A percentile compares a stretch with the other conserved stretches of the same genome.
These are phyloP conservation scores for Volutella citrinella DNA, from an alignment of 2,329 filamentous ascomycete genomes.

Conservation along the genomic window DNA sequence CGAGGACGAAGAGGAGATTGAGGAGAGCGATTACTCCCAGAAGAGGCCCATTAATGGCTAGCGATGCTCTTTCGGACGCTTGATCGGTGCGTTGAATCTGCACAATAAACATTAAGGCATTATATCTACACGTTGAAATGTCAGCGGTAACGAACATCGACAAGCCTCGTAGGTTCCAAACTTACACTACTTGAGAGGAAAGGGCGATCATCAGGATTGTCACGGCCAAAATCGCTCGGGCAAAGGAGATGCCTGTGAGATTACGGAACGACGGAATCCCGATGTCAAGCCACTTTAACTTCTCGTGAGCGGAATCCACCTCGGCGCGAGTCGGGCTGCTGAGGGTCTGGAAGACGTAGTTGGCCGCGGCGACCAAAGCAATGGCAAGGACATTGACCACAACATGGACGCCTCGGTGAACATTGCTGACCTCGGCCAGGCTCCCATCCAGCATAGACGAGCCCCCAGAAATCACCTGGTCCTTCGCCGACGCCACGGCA, in stretches of 20 bases:
- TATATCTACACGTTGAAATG: too few species aligned
- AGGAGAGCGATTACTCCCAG: constrained; percentile 34
- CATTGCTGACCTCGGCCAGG: constrained; percentile 33
- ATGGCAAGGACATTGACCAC: constrained; percentile 43
- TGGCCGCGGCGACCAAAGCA: constrained; percentile 45
- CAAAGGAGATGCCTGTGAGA: constrained; percentile 39
- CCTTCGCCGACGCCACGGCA: constrained; percentile 34
- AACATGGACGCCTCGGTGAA: constrained; percentile 42
- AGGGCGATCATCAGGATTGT: constrained; percentile 41
- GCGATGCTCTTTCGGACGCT: constrained; percentile 12
- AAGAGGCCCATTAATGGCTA: constrained; percentile 42
- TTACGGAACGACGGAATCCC: constrained; percentile 53
- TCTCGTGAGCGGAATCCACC: constrained; percentile 43
- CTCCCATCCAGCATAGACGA: constrained; percentile 37
- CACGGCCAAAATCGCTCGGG: constrained; percentile 36
- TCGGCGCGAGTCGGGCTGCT: constrained; percentile 51
- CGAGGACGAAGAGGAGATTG: constrained; percentile 40
- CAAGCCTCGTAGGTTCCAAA: neutral
- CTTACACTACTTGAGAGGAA: constrained; percentile 49
- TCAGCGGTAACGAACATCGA: constrained; percentile 9
- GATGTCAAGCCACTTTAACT: constrained; percentile 49
- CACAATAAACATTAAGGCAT: constrained; percentile 44
- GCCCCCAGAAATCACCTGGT: constrained; percentile 31
- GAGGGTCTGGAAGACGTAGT: constrained; percentile 54
- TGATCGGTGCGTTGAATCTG: constrained; percentile 11